These are phyloP conservation scores for Globisporangium cystogenes DNA, from an alignment of 352 stramenopile genomes.

Conservation along the genomic window DNA sequence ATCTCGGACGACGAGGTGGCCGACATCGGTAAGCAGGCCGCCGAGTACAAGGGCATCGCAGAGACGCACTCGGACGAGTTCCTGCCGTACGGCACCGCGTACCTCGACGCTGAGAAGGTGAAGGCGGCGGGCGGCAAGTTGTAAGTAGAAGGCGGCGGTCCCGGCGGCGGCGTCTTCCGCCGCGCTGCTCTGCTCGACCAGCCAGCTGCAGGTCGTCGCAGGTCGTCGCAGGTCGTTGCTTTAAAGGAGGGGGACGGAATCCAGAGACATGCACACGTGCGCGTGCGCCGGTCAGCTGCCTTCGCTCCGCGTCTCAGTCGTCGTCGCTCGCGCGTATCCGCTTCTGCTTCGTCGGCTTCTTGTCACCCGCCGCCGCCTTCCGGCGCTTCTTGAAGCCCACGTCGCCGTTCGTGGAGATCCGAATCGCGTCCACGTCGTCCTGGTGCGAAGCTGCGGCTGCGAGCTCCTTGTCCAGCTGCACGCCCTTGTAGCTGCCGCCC, in stretches of 20 bases:
- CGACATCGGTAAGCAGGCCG: conserved; percentile 83
- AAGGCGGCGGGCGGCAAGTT: conserved; percentile 74
- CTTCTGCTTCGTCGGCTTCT: conserved; percentile 71
- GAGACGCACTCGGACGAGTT: conserved; percentile 88
- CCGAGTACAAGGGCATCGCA: conserved; percentile 81
- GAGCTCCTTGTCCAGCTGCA: conserved; percentile 45
- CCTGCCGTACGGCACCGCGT: conserved; percentile 85
- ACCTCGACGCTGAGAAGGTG: conserved; percentile 85
- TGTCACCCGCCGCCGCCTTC: conserved; percentile 18
- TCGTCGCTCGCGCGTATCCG: conserved; percentile 57
- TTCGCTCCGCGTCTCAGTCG: conserved; percentile 27
- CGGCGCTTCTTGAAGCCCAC: conserved; percentile 75
- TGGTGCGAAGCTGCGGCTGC: neutral
- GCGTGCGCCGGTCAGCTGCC: neutral
- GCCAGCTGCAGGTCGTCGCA: too few species aligned
- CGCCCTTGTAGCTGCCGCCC: conserved; percentile 80
- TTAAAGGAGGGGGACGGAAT: too few species aligned
- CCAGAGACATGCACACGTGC: neutral
- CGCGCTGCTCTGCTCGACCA: neutral
- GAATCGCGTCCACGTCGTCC: conserved; percentile 20
- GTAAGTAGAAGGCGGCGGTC: conserved; percentile 33
- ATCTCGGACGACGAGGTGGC: conserved; percentile 91
- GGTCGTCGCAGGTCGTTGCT: too few species aligned
- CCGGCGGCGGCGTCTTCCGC: too few species aligned
- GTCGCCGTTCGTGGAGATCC: conserved; percentile 38